Evolutionary conservation across 768 basidiomycete genomes (phyloP), one percentile per base, ranked within the genome.

Genomic region (Termitomyces sp.): DNA sequence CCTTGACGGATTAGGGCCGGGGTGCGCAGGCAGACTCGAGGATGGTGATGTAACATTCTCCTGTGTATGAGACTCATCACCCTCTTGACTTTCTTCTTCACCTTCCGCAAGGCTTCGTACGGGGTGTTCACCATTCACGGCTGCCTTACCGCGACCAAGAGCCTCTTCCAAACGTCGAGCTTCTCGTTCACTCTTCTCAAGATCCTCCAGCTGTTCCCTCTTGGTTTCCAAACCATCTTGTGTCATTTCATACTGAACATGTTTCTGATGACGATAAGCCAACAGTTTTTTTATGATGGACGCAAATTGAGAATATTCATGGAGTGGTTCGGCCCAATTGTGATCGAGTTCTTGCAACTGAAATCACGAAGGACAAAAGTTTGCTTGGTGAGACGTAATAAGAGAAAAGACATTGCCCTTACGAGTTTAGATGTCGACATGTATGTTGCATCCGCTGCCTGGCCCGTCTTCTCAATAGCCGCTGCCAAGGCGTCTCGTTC

Each of bases 171-270:
- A 74, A 52, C 97, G 78, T 53, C 83, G 82, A 7, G 97, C 94
- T 69, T 98, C 97, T 36, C 79, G 76, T 70, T 99, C 97, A 55
- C 88, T 94, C 72, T 88, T 91, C 71, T 98, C 97, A 20, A 97
- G 78, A 42, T 95, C 91, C 50, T 88, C 92, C 50, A 99, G 74
- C 61, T 85, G 79, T 63, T 91, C 91, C 53, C 86, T 85, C 70
- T 93, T 96, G 13, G 76, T 74, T 60, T 94, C 94, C 12, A 99
- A 76, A 23, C 79, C 77, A 66, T 98, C 95, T 69, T 96, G 91
- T 3, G 97, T 96, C 82, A 97, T 90, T 72, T 99, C 97, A 64
- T 88, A 95, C 68, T 99, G 97, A 7, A 94, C 89, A 59, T 99
- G 94, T 72, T 98, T 98, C 73, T 95, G 94, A 67, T 98, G 96